Base-by-base conservation (phyloP, 495 filamentous ascomycete genomes). In the Neurospora sp. region DNA sequence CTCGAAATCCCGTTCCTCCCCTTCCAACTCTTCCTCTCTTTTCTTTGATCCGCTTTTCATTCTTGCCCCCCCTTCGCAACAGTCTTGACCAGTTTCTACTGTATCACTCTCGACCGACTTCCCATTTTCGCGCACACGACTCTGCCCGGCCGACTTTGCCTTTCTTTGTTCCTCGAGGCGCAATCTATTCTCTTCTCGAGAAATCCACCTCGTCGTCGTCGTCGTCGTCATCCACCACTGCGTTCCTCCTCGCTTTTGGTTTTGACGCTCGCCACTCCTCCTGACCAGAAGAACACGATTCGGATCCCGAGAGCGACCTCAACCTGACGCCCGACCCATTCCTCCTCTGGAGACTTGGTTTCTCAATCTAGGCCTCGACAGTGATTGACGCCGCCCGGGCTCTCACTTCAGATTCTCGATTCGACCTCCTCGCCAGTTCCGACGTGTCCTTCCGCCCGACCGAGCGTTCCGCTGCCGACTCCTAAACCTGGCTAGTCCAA, bases 11-110 rank as follows among this genome's bases (percentile, higher is more conserved):
- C 38, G 31, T 74, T 76, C 75, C 73, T 74, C 77, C 71, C 76
- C 76, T 76, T 77, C 78, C 79, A 80, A 81, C 77, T 80, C 78
- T 81, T 77, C 73, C 75, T 77, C 73, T 76, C 72, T 72, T 72
- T 75, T 76, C 59, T 76, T 73, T 76, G 74, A 71, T 76, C 72
- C 69, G 46, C 68, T 44, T 71, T 77, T 27, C n/a, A n/a, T 80
- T 79, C 76, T 35, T 35, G 22, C 22, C 48, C 22, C 46, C 22
- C 48, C 48, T 59, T 31, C 48, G 72, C 75, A 70, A 69, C 68
- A 35, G 71, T 68, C 40, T 77, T 70, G 76, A 61, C 68, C 71
- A 37, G 20, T 31, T 39, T n/a, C 39, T 20, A 53, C 46, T 73
- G 42, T 68, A 70, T 68, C 68, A 61, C 69, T 61, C 73, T 69